A percentile compares a stretch with the other conserved stretches of the same genome.
These are phyloP conservation scores for Penicillium thymicola DNA, from an alignment of 2,329 filamentous ascomycete species.

Conservation along the genomic window DNA sequence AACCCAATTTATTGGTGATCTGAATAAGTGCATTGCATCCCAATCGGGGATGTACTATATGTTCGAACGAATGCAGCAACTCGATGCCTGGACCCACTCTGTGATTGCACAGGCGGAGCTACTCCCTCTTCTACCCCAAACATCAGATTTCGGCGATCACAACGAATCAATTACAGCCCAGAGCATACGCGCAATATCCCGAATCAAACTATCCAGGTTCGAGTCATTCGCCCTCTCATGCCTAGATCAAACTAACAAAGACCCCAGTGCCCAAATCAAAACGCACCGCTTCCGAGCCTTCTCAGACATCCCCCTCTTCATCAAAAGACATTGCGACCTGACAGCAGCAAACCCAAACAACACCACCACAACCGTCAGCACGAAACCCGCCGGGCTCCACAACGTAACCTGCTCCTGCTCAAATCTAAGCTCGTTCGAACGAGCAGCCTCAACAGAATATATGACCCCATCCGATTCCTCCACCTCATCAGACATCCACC, in stretches of 20 bases:
- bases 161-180: conserved; percentile 39
- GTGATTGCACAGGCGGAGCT: conserved; percentile 35
- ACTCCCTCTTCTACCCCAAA: conserved; percentile 23
- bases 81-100: conserved; percentile 41
- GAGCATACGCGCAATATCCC: conserved; percentile 41
- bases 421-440: conserved; percentile 31
- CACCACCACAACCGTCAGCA: conserved; percentile 9
- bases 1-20: conserved; percentile 41
- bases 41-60: conserved; percentile 38
- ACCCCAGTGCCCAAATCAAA: conserved; percentile 44
- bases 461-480: conserved; percentile 35
- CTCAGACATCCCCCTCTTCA: conserved; percentile 46
- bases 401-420: conserved; percentile 34
- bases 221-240: neutral
- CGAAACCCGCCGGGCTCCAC: conserved; percentile 21
- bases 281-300: conserved; percentile 47
- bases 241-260: conserved; percentile 4
- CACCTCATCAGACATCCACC: conserved; percentile 29
- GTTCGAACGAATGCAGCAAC: conserved; percentile 42
- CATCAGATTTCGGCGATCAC: conserved; percentile 26
- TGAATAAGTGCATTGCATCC: conserved; percentile 39
- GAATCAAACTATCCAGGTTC: conserved; percentile 46
- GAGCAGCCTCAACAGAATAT: conserved; percentile 30
- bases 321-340: conserved; percentile 46
- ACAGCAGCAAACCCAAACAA: conserved; percentile 28